Evolutionary conservation across 1,284 basidiomycete genomes (phyloP).

Genomic region (Vanrija sp.): DNA sequence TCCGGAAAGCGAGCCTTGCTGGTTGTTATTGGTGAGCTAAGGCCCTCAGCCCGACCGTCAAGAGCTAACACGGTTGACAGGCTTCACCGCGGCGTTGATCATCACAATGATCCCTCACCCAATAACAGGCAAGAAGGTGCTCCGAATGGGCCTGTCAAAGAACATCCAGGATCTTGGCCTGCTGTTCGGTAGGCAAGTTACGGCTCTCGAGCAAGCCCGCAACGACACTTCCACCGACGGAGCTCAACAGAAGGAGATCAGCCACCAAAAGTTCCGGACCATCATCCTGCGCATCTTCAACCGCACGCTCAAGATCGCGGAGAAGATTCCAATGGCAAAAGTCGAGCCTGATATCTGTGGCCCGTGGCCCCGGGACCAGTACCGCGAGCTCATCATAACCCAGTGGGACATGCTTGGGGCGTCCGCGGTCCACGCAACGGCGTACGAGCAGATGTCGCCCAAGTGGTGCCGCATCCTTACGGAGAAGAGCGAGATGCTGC

Average conservation of each 20-base stretch:
- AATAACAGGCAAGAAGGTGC: constrained; percentile 34
- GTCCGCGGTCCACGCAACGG: constrained; percentile 31
- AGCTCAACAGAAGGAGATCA: constrained; percentile 7
- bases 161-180: constrained; percentile 37
- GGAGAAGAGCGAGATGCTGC: constrained; percentile 25
- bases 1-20: constrained; percentile 55
- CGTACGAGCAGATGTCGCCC: constrained; percentile 34
- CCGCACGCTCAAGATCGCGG: too few species aligned
- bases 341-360: constrained; percentile 40
- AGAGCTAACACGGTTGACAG: constrained; percentile 7
- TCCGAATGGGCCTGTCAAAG: constrained; percentile 37
- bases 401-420: constrained; percentile 32
- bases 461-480: constrained; percentile 29
- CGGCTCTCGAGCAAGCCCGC: constrained; percentile 28
- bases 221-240: constrained; percentile 21
- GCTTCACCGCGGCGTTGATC: constrained; percentile 42
- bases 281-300: too few species aligned
- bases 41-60: neutral
- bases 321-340: constrained; percentile 1
- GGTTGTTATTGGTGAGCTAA: constrained; percentile 43
- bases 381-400: constrained; percentile 28
- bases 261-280: too few species aligned
- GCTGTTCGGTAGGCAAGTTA: constrained; percentile 40
- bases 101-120: constrained; percentile 46
- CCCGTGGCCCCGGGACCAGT: constrained; percentile 44